Percentiles rank a stretch among this genome's conserved stretches.
Conservation (phyloP, 2,329 filamentous ascomycete genomes). For the Monosporascus cannonballus region DNA sequence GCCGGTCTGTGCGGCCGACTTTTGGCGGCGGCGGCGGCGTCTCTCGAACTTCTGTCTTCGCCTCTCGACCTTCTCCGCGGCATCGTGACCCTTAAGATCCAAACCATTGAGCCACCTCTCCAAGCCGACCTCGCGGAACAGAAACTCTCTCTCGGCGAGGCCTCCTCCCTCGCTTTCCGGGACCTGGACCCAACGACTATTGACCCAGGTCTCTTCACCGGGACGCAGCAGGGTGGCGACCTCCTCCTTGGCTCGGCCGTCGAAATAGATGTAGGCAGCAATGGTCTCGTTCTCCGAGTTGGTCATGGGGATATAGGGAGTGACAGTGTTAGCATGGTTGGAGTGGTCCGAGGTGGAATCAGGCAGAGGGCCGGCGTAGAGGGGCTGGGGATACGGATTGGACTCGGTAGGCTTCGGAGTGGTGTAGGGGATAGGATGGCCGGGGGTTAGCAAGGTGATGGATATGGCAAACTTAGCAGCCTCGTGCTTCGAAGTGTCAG, state of each 20-base stretch:
- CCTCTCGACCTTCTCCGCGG: constrained; percentile 83
- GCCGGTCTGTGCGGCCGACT: constrained; percentile 34
- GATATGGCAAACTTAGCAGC: constrained; percentile 97
- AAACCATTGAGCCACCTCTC: constrained; percentile 96
- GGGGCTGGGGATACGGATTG: constrained; percentile 75
- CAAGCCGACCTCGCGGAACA: constrained; percentile 93
- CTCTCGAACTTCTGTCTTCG: constrained; percentile 74
- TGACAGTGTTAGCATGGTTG: constrained; percentile 52
- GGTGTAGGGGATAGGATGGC: constrained; percentile 86
- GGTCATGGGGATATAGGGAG: constrained; percentile 87
- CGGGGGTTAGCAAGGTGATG: constrained; percentile 87
- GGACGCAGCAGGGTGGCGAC: constrained; percentile 88
- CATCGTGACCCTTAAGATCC: constrained; percentile 89
- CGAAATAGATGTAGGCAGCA: constrained; percentile 98
- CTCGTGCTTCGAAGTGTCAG: constrained; percentile 70
- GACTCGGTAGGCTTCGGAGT: constrained; percentile 72
- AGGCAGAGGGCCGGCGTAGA: constrained; percentile 69
- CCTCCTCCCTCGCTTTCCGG: constrained; percentile 87
- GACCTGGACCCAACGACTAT: constrained; percentile 94
- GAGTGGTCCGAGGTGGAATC: constrained; percentile 42
- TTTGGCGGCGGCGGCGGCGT: constrained; percentile 59
- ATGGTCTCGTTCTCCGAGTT: constrained; percentile 94
- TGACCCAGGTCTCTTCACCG: constrained; percentile 98
- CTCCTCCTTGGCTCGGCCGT: constrained; percentile 90
- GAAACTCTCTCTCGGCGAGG: constrained; percentile 89